These are phyloP conservation scores for Colletotrichum sojae DNA, from an alignment of 2,329 filamentous ascomycete species.

Conservation along the genomic window DNA sequence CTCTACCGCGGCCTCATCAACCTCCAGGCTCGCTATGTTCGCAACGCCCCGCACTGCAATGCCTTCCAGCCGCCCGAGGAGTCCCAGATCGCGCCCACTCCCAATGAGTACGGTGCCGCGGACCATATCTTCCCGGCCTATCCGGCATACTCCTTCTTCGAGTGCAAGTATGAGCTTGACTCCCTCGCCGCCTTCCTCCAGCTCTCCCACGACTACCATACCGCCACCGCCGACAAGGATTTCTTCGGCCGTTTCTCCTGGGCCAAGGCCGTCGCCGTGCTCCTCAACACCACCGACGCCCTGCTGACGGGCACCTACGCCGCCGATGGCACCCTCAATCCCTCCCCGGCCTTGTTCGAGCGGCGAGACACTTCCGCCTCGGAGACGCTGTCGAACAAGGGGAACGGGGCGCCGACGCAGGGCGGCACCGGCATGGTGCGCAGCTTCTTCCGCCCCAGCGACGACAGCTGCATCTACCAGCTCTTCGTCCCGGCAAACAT, in stretches of 20 bases:
- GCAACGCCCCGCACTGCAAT: slow-evolving; percentile 87
- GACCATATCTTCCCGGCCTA: slow-evolving; percentile 62
- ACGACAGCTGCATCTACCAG: slow-evolving; percentile 88
- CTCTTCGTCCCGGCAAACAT: slow-evolving; percentile 93
- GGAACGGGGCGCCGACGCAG: slow-evolving; percentile 84
- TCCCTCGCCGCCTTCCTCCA: slow-evolving; percentile 89
- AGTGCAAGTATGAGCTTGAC: slow-evolving; percentile 95
- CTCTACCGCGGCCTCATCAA: slow-evolving; percentile 84
- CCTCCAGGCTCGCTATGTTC: slow-evolving; percentile 79
- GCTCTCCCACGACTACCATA: slow-evolving; percentile 84
- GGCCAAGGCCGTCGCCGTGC: slow-evolving; percentile 78
- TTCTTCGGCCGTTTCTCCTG: slow-evolving; percentile 83
- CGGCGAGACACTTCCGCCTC: slow-evolving; percentile 80
- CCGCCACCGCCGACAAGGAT: slow-evolving; percentile 77
- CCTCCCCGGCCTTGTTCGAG: slow-evolving; percentile 81
- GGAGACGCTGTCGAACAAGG: slow-evolving; percentile 84
- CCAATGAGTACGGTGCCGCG: slow-evolving; percentile 70
- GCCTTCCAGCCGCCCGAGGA: slow-evolving; percentile 91
- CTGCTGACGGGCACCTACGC: slow-evolving; percentile 84
- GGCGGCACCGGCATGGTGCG: slow-evolving; percentile 85
- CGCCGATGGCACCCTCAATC: slow-evolving; percentile 67
- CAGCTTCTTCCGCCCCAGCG: slow-evolving; percentile 90
- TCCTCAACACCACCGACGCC: slow-evolving; percentile 77
- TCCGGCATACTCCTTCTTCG: slow-evolving; percentile 84
- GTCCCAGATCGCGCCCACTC: slow-evolving; percentile 72